These are phyloP conservation scores for Solanum stenotomum DNA, from an alignment of 257 asterid species.

Conservation along the genomic window DNA sequence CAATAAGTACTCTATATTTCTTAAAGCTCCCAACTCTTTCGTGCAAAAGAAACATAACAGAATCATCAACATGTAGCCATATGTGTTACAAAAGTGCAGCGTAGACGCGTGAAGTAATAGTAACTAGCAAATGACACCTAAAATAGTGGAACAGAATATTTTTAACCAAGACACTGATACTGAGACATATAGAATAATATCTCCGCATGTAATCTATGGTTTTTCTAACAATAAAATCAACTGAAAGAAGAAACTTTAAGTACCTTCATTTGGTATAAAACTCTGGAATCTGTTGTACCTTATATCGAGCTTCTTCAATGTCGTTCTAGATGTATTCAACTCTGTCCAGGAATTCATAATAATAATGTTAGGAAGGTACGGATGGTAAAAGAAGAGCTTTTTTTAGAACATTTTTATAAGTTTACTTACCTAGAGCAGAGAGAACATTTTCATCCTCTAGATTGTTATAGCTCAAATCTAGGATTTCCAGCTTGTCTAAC, in stretches of 20 bases:
- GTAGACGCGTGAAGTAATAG: background rate
- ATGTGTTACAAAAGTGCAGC: background rate
- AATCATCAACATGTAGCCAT: background rate
- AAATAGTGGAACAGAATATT: background rate
- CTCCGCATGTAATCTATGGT: background rate
- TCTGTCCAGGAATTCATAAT: background rate
- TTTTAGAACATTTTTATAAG: background rate
- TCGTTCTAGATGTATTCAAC: background rate
- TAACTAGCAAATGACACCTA: background rate
- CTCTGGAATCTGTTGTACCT: background rate
- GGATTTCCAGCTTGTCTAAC: background rate
- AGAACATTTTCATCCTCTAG: background rate
- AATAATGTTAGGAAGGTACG: background rate
- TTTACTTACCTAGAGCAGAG: background rate
- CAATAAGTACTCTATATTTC: background rate
- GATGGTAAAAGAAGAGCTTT: background rate
- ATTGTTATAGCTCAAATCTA: background rate
- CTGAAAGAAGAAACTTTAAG: background rate
- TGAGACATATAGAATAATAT: background rate
- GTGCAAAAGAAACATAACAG: background rate
- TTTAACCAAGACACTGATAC: background rate
- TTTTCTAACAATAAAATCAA: background rate
- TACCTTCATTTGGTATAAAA: background rate
- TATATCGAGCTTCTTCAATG: background rate
- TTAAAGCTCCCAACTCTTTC: background rate